Base-by-base conservation (phyloP, 2,329 filamentous ascomycete genomes). In the Penicillium occitanis region DNA sequence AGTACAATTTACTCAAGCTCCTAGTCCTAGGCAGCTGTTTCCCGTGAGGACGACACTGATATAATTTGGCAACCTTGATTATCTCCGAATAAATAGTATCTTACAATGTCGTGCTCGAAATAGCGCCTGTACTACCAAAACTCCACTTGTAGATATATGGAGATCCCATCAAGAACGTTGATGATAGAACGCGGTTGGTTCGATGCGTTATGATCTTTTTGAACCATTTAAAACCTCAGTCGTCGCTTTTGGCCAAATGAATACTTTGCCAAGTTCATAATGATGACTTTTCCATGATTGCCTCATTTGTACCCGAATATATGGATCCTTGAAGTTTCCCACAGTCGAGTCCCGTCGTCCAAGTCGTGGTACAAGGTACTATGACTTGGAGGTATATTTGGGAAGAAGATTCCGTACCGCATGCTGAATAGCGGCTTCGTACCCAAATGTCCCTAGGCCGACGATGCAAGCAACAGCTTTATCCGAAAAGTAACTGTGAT, bases 391-490 rank as follows among this genome's bases (percentile, higher is more conserved):
- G 11, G 13, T 19, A 25, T 40, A 17, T 40, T 63, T 44, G 3
- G 62, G 62, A 13, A 48, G n/a, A 42, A 78, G 75, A 70, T 79
- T 80, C 67, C 74, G 70, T 63, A 72, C 76, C 60, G 80, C 78
- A 75, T 79, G 81, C 73, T 89, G 86, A 65, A 90, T 75, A 0
- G 87, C 87, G 30, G 84, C 86, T 63, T 81, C 81, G 71, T 90
- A 90, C 44, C 88, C 87, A 75, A 81, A 87, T 17, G 82, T 82
- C 0, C 88, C 88, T 74, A 93, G 70, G 0, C 91, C 91, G 70
- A 88, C 89, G 66, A 94, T 88, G 8, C 93, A 87, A 0, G 87
- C 91, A 30, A 85, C 84, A 0, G 91, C 91, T 81, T 92, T 93
- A 75, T 93, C 91, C 70, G 86, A 88, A 69, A 93, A 80, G 72